Conservation (phyloP, 208 protist genomes). For the Blechomonas ayalai region DNA sequence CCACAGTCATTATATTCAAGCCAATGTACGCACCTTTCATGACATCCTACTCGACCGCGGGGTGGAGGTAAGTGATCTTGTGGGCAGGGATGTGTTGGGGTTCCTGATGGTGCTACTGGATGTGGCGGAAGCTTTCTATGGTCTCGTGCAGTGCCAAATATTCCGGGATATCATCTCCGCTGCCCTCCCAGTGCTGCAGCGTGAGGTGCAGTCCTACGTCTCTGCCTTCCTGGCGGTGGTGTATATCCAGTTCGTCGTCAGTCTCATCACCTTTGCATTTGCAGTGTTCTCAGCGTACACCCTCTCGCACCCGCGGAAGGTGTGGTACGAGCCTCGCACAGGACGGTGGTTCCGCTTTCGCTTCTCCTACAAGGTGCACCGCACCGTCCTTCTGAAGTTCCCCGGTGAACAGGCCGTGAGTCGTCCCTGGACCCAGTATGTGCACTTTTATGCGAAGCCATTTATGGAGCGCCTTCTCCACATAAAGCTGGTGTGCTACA, state of each 20-base stretch:
- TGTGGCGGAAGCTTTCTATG: slow-evolving; percentile 8
- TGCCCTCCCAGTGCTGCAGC: slow-evolving; percentile 12
- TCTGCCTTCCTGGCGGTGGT: slow-evolving; percentile 15
- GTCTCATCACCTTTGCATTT: slow-evolving; percentile 6
- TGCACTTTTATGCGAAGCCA: slow-evolving; percentile 7
- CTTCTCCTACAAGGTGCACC: slow-evolving; percentile 26
- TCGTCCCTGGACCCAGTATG: slow-evolving; percentile 2
- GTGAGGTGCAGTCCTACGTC: slow-evolving; percentile 18
- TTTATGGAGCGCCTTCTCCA: slow-evolving; percentile 20
- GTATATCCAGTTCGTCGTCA: slow-evolving; percentile 20
- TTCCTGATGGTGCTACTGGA: slow-evolving; percentile 8
- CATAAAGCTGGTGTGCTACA: slow-evolving; percentile 14
- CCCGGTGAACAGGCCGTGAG: background rate
- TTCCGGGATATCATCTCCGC: slow-evolving; percentile 17
- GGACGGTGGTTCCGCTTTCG: slow-evolving; percentile 36
- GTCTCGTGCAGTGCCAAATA: slow-evolving; percentile 24
- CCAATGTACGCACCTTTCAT: slow-evolving; percentile 13
- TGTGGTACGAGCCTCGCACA: slow-evolving; percentile 22
- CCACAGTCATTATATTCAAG: slow-evolving; percentile 15
- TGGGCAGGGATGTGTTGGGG: slow-evolving; percentile 7
- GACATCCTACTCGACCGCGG: slow-evolving; percentile 12
- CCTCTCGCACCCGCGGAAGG: slow-evolving; percentile 12
- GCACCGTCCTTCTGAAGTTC: slow-evolving; percentile 2
- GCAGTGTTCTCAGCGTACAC: slow-evolving; percentile 4
- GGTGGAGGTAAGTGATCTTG: slow-evolving; percentile 1